These are phyloP conservation scores for Themeda triandra DNA, from an alignment of 176 grass and related monocot species.

Conservation along the genomic window DNA sequence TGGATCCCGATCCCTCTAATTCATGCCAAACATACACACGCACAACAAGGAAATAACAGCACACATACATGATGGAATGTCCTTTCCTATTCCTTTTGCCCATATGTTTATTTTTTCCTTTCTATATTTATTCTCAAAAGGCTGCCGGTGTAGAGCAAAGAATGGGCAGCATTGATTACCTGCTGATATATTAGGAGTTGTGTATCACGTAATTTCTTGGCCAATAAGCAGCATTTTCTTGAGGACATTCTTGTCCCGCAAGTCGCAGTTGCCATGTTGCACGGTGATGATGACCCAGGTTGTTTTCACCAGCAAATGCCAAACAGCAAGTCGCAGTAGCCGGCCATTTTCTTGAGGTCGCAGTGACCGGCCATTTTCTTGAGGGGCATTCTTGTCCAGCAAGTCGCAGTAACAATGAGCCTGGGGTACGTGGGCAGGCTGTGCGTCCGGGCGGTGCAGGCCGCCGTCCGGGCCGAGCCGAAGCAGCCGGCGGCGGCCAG, in stretches of 20 bases:
- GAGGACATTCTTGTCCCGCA: neutral
- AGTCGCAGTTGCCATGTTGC: neutral
- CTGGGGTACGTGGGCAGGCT: conserved; percentile 25
- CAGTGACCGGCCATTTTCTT: neutral
- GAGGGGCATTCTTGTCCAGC: neutral
- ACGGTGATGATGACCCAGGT: neutral
- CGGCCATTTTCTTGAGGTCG: neutral
- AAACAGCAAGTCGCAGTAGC: too few species aligned
- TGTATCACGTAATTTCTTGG: neutral
- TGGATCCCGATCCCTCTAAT: too few species aligned
- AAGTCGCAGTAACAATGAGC: conserved; percentile 1
- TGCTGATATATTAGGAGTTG: neutral
- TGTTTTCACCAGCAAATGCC: neutral
- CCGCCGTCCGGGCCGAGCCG: conserved; percentile 27
- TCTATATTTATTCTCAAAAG: too few species aligned
- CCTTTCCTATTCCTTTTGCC: too few species aligned
- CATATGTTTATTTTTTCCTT: too few species aligned
- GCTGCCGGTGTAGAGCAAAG: too few species aligned
- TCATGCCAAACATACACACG: too few species aligned
- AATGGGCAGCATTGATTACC: too few species aligned
- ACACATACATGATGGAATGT: too few species aligned
- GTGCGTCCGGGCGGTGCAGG: conserved; percentile 12
- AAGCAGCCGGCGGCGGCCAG: conserved; percentile 13
- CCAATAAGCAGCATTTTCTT: neutral
- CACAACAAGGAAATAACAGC: too few species aligned